These are phyloP conservation scores for Podosphaera xanthii DNA, from an alignment of 2,329 filamentous ascomycete species.

Conservation along the genomic window DNA sequence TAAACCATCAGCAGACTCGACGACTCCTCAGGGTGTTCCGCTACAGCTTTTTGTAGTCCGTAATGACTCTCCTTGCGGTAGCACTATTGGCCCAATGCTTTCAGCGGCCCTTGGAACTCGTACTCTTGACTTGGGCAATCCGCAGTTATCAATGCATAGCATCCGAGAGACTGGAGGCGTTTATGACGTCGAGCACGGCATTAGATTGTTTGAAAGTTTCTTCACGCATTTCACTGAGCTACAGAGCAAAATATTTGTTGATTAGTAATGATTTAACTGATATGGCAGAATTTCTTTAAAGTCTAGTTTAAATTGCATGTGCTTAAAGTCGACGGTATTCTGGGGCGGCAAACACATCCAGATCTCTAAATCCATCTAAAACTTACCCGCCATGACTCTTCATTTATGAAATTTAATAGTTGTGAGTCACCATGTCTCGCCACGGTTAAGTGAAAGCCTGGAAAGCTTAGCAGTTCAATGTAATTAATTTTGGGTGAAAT, in stretches of 20 bases:
- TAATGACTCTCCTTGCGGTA: constrained; percentile 85
- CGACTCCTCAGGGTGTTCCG: constrained; percentile 46
- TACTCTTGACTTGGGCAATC: constrained; percentile 81
- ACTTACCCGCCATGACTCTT: too few relatives aligned
- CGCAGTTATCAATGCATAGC: constrained; percentile 55
- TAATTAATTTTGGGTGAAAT: too few relatives aligned
- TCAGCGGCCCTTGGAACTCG: constrained; percentile 66
- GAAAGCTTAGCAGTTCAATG: too few relatives aligned
- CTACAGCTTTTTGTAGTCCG: constrained; percentile 89
- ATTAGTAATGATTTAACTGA: not conserved
- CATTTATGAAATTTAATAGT: too few relatives aligned
- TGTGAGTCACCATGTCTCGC: too few relatives aligned
- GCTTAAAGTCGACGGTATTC: too few relatives aligned
- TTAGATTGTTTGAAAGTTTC: constrained; percentile 41
- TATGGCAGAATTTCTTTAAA: too few relatives aligned
- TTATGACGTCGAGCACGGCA: constrained; percentile 63
- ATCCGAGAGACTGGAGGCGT: constrained; percentile 82
- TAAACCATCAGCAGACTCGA: constrained; percentile 24
- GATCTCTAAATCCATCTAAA: too few relatives aligned
- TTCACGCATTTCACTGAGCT: not conserved
- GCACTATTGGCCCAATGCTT: constrained; percentile 94
- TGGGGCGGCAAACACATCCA: too few relatives aligned
- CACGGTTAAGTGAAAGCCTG: too few relatives aligned
- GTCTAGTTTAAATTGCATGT: too few relatives aligned
- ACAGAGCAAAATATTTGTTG: constrained; percentile 1